Base-by-base conservation (phyloP, 2,329 filamentous ascomycete species). In the Aschersonia sp. region DNA sequence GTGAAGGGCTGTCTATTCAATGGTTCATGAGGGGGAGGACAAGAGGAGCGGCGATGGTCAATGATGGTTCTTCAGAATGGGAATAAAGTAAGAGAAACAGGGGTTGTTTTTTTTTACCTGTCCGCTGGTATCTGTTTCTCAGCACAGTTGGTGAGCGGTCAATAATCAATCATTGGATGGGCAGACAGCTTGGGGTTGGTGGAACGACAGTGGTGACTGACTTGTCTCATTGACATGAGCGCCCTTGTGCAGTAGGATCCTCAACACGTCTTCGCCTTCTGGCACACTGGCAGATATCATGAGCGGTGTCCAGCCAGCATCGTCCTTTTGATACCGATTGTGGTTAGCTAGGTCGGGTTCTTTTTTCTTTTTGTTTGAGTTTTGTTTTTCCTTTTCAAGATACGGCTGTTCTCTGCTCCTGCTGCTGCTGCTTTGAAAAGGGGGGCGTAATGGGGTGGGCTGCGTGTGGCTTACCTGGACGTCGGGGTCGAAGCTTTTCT, bases 281-380 rank as follows among this genome's bases (percentile, higher is more conserved):
- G 80, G 80, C 6, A 88, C 72, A 53, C 81, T 87, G 37, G 78
- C 79, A 1, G 86, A 80, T 58, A 92, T 90, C 85, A 90, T 90
- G 44, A 92, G 69, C 0, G 85, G 78, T 2, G 86, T 88, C 86
- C 87, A 94, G 54, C 86, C 86, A 44, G 78, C 81, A 48, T 76
- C 83, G 59, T 94, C 87, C 74, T 83, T 37, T 12, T 12, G 35
- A 37, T 22, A 22, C 2, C 22, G 22, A 22, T 22, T 22, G 22
- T 22, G 22, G 22, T 22, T 22, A 22, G 22, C 22, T 22, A 22
- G 22, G 22, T 22, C 22, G 22, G 22, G 2, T 2, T 22, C 22
- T 22, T 22, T 22, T 22, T 4, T 22, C 4, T 22, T 22, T 22
- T 22, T 22, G 22, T 22, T 22, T 22, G 22, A 22, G 22, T 2